Percentiles rank a stretch among this genome's conserved stretches.
Evolutionary conservation across 768 basidiomycete species (phyloP).

Genomic region (Tephrocybe sp.): DNA sequence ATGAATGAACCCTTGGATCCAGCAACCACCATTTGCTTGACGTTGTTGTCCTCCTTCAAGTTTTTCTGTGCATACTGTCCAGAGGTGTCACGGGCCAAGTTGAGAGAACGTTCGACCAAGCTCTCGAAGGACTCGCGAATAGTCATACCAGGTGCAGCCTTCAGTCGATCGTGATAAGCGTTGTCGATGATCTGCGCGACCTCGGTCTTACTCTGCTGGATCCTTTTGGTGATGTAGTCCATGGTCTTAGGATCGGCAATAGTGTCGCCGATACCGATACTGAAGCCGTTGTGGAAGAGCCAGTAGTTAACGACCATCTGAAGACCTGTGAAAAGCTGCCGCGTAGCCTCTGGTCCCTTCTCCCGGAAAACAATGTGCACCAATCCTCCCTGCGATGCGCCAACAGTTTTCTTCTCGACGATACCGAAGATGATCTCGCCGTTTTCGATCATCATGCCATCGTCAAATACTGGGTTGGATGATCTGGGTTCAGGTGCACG

Average conservation of each 20-base stretch:
- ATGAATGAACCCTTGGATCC: conserved; percentile 99
- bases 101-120: conserved; percentile 86
- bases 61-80: conserved; percentile 97
- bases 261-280: conserved; percentile 98
- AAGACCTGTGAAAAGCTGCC: conserved; percentile 88
- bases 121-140: conserved; percentile 99
- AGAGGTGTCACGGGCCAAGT: conserved; percentile 91
- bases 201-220: conserved; percentile 75
- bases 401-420: conserved; percentile 99
- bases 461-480: conserved; percentile 82
- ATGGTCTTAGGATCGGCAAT: conserved; percentile 91
- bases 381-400: conserved; percentile 90
- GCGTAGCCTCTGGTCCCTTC: conserved; percentile 90
- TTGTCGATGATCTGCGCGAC: conserved; percentile 81
- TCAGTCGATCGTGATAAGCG: conserved; percentile 84
- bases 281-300: conserved; percentile 99
- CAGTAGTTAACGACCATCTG: conserved; percentile 98
- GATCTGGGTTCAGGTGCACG: conserved; percentile 80
- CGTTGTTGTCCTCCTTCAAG: conserved; percentile 98
- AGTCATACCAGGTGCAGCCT: conserved; percentile 96
- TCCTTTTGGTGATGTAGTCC: conserved; percentile 80
- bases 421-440: conserved; percentile 95
- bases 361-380: conserved; percentile 97
- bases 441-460: conserved; percentile 95
- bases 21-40: conserved; percentile 99